Base-by-base conservation (phyloP, 768 basidiomycete genomes). In the Gelatoporia subvermispora region DNA sequence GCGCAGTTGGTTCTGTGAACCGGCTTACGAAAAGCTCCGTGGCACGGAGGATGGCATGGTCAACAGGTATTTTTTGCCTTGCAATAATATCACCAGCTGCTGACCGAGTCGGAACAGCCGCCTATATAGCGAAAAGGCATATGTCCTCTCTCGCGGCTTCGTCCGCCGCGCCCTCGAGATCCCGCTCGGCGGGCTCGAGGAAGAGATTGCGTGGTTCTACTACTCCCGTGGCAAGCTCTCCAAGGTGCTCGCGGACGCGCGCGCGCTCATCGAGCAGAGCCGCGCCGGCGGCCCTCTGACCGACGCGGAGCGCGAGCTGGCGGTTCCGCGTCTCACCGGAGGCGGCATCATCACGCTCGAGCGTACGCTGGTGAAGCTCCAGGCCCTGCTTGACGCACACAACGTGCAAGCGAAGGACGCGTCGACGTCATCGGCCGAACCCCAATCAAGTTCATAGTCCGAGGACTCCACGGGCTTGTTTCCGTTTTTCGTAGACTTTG, bases 81-180 rank as follows among this genome's bases (percentile, higher is more conserved):
- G 8, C 18, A 23, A 21, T 22, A 52, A n/a, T n/a, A 25, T 28
- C 3, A n/a, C 50, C 37, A 34, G 28, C 44, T 36, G 24, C 41
- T 45, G 17, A 36, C 40, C n/a, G 18, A n/a, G 9, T 15, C 8
- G 3, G 21, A 8, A 45, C 58, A 93, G 92, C 59, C 90, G 93
- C 38, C 66, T 95, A 11, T 95, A 96, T 70, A 93, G 77, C 64
- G 93, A 96, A 68, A 93, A 93, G 64, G 92, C 91, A 4, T 94
- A 88, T 57, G 89, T 94, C 35, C 75, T 95, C 35, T 92, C 93
- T 10, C 78, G 93, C 24, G 88, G 85, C 8, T 96, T 95, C 62
- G 82, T 94, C 42, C 84, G 86, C n/a, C 84, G 88, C 16, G 93
- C 93, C 11, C 79, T 94, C 23, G 88, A 91, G 68, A 71, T 84